Base-by-base conservation (phyloP, 164 flowering plant species). In the Chloranthus sessilifolius region DNA sequence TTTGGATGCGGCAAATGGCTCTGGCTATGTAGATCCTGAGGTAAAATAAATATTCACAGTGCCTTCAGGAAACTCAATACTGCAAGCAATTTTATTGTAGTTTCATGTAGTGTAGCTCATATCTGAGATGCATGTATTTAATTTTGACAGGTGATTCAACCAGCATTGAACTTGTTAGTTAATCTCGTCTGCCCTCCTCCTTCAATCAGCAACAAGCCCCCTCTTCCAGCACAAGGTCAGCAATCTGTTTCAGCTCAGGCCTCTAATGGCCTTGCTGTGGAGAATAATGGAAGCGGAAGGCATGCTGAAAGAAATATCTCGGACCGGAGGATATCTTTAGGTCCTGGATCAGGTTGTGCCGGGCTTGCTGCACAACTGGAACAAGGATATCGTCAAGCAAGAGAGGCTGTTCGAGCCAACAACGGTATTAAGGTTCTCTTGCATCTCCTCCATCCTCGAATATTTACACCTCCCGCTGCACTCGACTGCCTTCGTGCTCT, bases 111-210 rank as follows among this genome's bases (percentile, higher is more conserved):
- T n/a, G n/a, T n/a, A n/a, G n/a, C n/a, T 16, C 24, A 16, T 39
- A 42, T 19, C 3, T 21, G 3, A 3, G 26, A 20, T 25, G 29
- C 22, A 43, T 56, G 43, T 55, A 14, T 43, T 16, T n/a, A 23
- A 40, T 30, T 52, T 49, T 64, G 50, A 43, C 82, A 92, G 99
- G 82, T 89, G 40, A 78, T 85, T 68, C 95, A 86, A 56, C 81
- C 91, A 37, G 97, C 99, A 16, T 44, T 92, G 25, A 82, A 76
- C 74, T 82, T 92, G 47, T 57, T 92, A 38, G 81, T 89, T 42
- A 88, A 89, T 77, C 95, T 92, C 56, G 97, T 86, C 33, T 92
- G 99, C 60, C 97, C 99, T 49, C 97, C 99, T 42, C 97, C 99
- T 58, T 84, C 99, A 51, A 79, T 89, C 58, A 84, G 97, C 68